Conservation (phyloP, 2,329 filamentous ascomycete species). For the Verticillium albo-atrum region DNA sequence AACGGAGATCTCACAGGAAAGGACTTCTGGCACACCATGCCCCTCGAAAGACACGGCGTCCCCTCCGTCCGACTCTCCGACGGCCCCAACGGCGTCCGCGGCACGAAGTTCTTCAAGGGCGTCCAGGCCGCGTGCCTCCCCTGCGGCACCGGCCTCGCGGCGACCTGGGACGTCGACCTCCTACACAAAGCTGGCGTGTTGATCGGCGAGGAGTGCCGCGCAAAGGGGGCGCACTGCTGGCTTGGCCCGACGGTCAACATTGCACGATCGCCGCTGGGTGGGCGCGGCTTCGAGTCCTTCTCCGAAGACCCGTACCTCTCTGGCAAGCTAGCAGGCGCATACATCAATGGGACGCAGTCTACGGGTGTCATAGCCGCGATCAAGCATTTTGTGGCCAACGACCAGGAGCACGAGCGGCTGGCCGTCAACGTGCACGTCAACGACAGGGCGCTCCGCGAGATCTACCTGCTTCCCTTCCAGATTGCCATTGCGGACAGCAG, state of each 20-base stretch:
- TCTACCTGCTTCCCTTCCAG: constrained; percentile 52
- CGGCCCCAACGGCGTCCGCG: constrained; percentile 65
- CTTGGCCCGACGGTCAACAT: constrained; percentile 61
- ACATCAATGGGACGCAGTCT: constrained; percentile 50
- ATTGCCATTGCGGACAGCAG: constrained; percentile 47
- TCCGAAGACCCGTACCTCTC: constrained; percentile 54
- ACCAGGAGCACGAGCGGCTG: constrained; percentile 55
- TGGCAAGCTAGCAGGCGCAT: constrained; percentile 47
- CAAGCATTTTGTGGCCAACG: constrained; percentile 59
- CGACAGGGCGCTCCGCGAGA: constrained; percentile 49
- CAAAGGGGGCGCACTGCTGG: constrained; percentile 52
- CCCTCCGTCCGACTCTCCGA: constrained; percentile 62
- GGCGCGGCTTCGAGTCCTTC: constrained; percentile 56
- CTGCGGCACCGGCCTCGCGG: constrained; percentile 51
- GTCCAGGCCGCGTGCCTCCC: constrained; percentile 54
- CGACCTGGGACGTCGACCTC: constrained; percentile 52
- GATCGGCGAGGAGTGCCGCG: constrained; percentile 48
- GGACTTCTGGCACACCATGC: constrained; percentile 65
- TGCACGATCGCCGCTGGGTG: constrained; percentile 53
- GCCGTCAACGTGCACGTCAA: constrained; percentile 50
- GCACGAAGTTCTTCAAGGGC: constrained; percentile 64
- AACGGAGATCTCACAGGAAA: constrained; percentile 33
- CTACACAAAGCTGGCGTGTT: constrained; percentile 43
- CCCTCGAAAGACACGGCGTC: constrained; percentile 53
- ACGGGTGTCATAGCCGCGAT: constrained; percentile 51